These are phyloP conservation scores for Rhodotorula taiwanensis DNA, from an alignment of 768 basidiomycete genomes.

Conservation along the genomic window DNA sequence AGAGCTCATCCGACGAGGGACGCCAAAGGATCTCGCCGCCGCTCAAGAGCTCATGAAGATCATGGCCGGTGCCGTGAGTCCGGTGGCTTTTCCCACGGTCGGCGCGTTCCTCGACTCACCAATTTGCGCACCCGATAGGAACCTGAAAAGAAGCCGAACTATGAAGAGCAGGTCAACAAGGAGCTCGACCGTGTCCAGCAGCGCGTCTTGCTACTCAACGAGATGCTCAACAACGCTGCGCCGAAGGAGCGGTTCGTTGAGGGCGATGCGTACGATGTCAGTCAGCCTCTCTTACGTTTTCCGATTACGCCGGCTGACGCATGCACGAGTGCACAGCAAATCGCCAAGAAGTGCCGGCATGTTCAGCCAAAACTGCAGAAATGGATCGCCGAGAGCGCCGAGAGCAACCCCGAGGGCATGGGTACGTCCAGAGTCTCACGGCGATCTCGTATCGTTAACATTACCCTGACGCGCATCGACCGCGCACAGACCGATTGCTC, in stretches of 20 bases:
- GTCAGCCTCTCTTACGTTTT: slow-evolving; percentile 40
- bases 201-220: slow-evolving; percentile 90
- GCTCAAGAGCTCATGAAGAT: slow-evolving; percentile 97
- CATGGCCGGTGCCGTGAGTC: slow-evolving; percentile 69
- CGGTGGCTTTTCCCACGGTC: background rate
- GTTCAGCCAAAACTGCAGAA: slow-evolving; percentile 94
- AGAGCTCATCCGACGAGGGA: slow-evolving; percentile 90
- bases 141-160: slow-evolving; percentile 89
- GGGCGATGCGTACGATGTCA: slow-evolving; percentile 87
- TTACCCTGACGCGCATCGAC: background rate
- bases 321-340: slow-evolving; percentile 60
- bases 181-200: slow-evolving; percentile 91
- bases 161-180: slow-evolving; percentile 75
- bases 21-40: slow-evolving; percentile 85
- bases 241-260: slow-evolving; percentile 67
- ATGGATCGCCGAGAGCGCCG: slow-evolving; percentile 91
- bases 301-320: too few relatives aligned
- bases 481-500: slow-evolving; percentile 72
- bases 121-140: slow-evolving; percentile 48
- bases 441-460: background rate
- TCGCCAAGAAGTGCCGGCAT: slow-evolving; percentile 67
- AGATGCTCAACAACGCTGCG: slow-evolving; percentile 86
- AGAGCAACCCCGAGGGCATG: slow-evolving; percentile 80
- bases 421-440: slow-evolving; percentile 52
- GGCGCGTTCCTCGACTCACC: background rate